Evolutionary conservation across 73 alveolate species (phyloP).

Genomic region (Symbiodinium natans): DNA sequence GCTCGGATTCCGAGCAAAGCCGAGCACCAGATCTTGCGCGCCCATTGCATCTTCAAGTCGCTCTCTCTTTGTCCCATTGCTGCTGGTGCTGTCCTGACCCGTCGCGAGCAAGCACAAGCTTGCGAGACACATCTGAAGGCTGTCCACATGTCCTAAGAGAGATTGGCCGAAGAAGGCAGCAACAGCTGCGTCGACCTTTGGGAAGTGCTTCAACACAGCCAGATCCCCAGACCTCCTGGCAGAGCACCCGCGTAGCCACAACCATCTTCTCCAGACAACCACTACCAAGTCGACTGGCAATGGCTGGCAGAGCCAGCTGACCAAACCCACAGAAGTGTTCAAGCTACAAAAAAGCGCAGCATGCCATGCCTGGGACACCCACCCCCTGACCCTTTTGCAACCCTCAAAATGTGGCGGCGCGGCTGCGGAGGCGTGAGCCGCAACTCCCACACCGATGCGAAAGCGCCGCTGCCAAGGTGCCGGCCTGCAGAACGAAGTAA

Average conservation of each 20-base stretch:
- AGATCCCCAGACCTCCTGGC: constrained; percentile 24
- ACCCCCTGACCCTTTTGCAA: too few species aligned
- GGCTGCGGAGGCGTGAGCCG: background rate
- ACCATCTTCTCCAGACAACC: too few species aligned
- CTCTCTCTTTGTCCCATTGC: constrained; percentile 54
- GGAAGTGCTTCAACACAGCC: constrained; percentile 81
- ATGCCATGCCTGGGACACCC: too few species aligned
- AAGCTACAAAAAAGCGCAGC: too few species aligned
- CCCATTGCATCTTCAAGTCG: background rate
- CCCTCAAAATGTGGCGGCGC: background rate
- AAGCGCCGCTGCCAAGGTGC: constrained; percentile 79
- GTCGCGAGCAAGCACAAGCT: background rate
- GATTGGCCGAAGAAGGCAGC: constrained; percentile 64
- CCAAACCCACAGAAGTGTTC: too few species aligned
- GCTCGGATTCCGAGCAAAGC: too few species aligned
- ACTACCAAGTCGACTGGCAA: background rate
- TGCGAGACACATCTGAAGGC: background rate
- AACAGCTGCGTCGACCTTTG: constrained; percentile 30
- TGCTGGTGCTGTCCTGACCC: constrained; percentile 56
- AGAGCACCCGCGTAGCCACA: background rate
- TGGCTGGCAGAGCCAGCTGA: background rate
- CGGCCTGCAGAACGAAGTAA: constrained; percentile 9
- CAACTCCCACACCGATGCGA: constrained; percentile 74
- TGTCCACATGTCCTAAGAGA: constrained; percentile 1
- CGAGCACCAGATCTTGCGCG: too few species aligned